Evolutionary conservation across 306 rosid genomes (phyloP).

Genomic region (Cucumis cinereus): DNA sequence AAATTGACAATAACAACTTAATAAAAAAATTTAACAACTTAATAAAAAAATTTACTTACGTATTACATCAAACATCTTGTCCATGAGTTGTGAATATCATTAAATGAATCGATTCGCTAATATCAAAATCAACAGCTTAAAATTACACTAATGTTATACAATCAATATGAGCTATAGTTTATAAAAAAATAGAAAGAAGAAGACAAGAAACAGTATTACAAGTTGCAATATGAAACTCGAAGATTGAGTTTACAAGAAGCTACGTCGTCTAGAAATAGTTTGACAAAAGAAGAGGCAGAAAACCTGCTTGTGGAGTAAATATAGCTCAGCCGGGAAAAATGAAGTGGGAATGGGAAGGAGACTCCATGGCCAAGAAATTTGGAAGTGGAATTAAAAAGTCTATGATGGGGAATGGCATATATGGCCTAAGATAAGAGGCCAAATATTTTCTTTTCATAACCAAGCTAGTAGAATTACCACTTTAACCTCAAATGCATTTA

Average conservation of each 20-base stretch:
- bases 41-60: slow-evolving; percentile 41
- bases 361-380: too few species aligned
- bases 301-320: too few species aligned
- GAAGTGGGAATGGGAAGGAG: too few species aligned
- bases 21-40: background rate
- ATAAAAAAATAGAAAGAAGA: background rate
- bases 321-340: too few species aligned
- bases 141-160: background rate
- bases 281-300: too few species aligned
- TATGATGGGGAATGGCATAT: too few species aligned
- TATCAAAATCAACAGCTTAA: slow-evolving; percentile 46
- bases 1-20: background rate
- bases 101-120: slow-evolving; percentile 47
- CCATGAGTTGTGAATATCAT: slow-evolving; percentile 46
- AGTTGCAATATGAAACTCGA: background rate
- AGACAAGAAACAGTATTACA: background rate
- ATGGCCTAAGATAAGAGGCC: too few species aligned
- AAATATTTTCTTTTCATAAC: too few species aligned
- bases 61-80: slow-evolving; percentile 72
- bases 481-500: too few species aligned
- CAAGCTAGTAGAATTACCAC: too few species aligned
- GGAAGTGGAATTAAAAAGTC: too few species aligned
- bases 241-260: background rate
- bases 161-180: background rate
- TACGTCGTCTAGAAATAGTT: too few species aligned